Evolutionary conservation across 169 alveolate species (phyloP), one percentile per base, ranked within the genome.

Genomic region (Amoebophrya sp.): DNA sequence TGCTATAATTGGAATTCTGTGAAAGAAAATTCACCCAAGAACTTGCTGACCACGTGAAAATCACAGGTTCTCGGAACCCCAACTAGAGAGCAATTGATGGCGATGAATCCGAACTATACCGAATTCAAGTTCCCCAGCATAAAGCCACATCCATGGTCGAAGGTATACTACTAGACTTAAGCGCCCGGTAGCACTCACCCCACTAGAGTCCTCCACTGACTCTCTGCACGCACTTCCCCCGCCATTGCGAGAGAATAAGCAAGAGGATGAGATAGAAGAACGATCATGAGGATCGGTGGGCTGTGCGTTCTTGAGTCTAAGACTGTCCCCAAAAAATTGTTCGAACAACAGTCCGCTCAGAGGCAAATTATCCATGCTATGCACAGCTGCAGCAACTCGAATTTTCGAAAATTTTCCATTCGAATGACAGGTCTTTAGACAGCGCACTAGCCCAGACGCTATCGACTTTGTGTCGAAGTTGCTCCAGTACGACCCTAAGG

Each of bases 61-160:
- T n/a, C n/a, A 38, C 93, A 95, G 94, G 94, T 95, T 36, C 91
- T 96, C 92, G 99, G 99, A 40, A 97, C 99, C 34, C 99, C 99
- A 1, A 96, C 98, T 38, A 95, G 96, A 78, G 98, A 97, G 47
- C 98, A 98, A 94, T 96, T 98, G 96, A 92, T 95, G 93, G 98
- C 98, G 10, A 98, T 98, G 99, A 98, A 98, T 95, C 99, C 99
- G 77, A 96, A 98, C 94, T 98, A 97, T 94, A 96, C 97, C 34
- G 98, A 98, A 91, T 97, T 96, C 89, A 97, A 97, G 92, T 97
- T 97, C 92, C 99, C 99, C 0, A 95, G 96, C 93, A 96, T 98
- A 47, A 93, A 92, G 91, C 93, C 95, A 23, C 95, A 93, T 39
- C 93, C 95, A 12, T 93, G 95, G 95, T 90, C 65, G 92, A 93